Conservation (phyloP, 2,329 filamentous ascomycete species). For the Albophoma yamanashiensis region DNA sequence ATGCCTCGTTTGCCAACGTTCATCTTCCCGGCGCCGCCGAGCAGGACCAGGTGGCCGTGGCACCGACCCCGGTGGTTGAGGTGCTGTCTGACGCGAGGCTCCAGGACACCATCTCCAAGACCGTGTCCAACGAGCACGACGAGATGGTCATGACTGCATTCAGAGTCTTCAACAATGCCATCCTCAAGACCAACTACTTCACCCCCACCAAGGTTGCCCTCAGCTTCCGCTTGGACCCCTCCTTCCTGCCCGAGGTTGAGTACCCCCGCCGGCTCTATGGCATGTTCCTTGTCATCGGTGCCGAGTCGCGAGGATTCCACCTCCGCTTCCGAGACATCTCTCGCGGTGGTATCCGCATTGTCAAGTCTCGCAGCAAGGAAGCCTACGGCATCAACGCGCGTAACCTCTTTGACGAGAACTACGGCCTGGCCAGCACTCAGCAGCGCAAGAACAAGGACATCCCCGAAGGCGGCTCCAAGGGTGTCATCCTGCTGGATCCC, state of each 20-base stretch:
- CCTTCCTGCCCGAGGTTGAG: conserved; percentile 81
- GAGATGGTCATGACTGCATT: conserved; percentile 97
- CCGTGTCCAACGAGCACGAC: conserved; percentile 87
- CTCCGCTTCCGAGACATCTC: conserved; percentile 95
- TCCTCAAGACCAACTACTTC: conserved; percentile 95
- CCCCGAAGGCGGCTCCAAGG: conserved; percentile 94
- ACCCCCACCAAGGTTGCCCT: conserved; percentile 97
- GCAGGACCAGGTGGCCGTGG: conserved; percentile 38
- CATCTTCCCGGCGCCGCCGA: conserved; percentile 54
- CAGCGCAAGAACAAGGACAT: conserved; percentile 99
- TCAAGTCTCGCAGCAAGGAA: conserved; percentile 95
- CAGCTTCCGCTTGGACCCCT: conserved; percentile 86
- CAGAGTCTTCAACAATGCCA: conserved; percentile 84
- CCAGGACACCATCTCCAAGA: conserved; percentile 66
- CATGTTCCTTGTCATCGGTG: conserved; percentile 97
- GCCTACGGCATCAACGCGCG: conserved; percentile 94
- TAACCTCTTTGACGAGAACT: conserved; percentile 97
- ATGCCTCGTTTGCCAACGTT: conserved; percentile 81
- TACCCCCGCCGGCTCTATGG: conserved; percentile 91
- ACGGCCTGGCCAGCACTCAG: conserved; percentile 94
- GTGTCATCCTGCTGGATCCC: conserved; percentile 87
- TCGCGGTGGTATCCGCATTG: conserved; percentile 93
- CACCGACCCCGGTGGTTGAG: conserved; percentile 47
- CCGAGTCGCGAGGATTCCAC: conserved; percentile 95
- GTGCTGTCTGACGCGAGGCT: conserved; percentile 67